phyloP scores from a whole-genome alignment of 192 early-diverging fungal species.

The Rhizoclosmatium sp. region DNA sequence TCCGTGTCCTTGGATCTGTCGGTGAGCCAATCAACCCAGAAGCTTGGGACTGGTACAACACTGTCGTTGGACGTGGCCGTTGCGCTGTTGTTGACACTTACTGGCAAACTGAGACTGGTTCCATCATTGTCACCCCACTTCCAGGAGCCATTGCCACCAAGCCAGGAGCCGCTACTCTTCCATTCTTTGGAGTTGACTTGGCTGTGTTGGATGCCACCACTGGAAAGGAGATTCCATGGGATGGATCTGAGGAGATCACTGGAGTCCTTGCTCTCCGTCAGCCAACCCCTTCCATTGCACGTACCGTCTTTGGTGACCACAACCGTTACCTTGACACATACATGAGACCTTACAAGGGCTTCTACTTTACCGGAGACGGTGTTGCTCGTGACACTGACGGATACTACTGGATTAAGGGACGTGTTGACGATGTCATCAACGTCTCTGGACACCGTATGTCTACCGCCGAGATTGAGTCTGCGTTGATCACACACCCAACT shows the following conservation, averaged over 20 bases:
- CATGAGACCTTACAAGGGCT: slow-evolving; percentile 86
- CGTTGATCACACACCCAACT: slow-evolving; percentile 75
- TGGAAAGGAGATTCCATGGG: slow-evolving; percentile 73
- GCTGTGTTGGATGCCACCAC: slow-evolving; percentile 85
- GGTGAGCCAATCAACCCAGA: slow-evolving; percentile 99
- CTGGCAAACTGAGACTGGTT: slow-evolving; percentile 84
- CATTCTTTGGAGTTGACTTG: slow-evolving; percentile 95
- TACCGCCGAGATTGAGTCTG: slow-evolving; percentile 94
- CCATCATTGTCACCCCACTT: slow-evolving; percentile 89
- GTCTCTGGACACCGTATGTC: slow-evolving; percentile 94
- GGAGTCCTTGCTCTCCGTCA: slow-evolving; percentile 90
- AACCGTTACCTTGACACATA: slow-evolving; percentile 93
- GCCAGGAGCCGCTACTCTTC: slow-evolving; percentile 93
- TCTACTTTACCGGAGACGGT: slow-evolving; percentile 98
- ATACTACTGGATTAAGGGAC: slow-evolving; percentile 95
- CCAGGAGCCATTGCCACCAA: slow-evolving; percentile 91
- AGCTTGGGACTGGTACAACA: slow-evolving; percentile 97
- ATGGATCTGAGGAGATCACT: slow-evolving; percentile 81
- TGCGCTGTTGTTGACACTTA: slow-evolving; percentile 98
- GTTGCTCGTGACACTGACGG: slow-evolving; percentile 90
- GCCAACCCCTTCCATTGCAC: slow-evolving; percentile 91
- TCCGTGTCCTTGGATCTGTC: slow-evolving; percentile 92
- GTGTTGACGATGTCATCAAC: slow-evolving; percentile 92
- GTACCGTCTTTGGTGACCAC: slow-evolving; percentile 92
- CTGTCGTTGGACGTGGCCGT: slow-evolving; percentile 82